Conservation (phyloP, 2,329 filamentous ascomycete genomes). For the Microsporum ferrugineum region DNA sequence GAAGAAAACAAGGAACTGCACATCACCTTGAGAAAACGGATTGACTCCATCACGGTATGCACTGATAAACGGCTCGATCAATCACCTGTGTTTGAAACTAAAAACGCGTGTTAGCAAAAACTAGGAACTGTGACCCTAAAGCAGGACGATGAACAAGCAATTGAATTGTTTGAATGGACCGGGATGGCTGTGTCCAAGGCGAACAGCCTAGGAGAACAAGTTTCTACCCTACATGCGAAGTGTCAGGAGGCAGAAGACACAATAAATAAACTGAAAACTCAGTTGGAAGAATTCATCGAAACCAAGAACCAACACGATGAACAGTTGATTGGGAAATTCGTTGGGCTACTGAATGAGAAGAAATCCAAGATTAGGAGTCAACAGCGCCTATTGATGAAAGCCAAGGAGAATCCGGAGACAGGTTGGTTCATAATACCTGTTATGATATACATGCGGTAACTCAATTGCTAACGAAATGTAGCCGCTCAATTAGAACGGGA, state of each 20-base stretch:
- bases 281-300: conserved; percentile 47
- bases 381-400: conserved; percentile 43
- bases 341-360: conserved; percentile 49
- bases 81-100: not conserved
- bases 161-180: conserved; percentile 48
- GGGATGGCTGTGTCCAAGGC: conserved; percentile 38
- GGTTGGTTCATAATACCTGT: conserved; percentile 16
- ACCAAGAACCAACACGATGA: conserved; percentile 48
- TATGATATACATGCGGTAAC: not conserved
- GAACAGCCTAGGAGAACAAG: conserved; percentile 30
- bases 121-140: conserved; percentile 44
- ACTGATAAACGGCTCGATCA: not conserved
- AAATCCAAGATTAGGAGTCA: conserved; percentile 55
- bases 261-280: conserved; percentile 41
- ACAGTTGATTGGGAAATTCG: conserved; percentile 47
- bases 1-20: conserved; percentile 27
- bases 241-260: conserved; percentile 38
- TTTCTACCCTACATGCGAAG: conserved; percentile 32
- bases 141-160: conserved; percentile 43
- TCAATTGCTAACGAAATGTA: conserved; percentile 9
- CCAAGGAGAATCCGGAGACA: conserved; percentile 34
- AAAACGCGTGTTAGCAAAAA: conserved; percentile 32
- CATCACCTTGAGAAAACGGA: conserved; percentile 33
- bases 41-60: conserved; percentile 40
- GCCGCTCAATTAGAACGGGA: conserved; percentile 22